A percentile compares a stretch with the other conserved stretches of the same genome.
Evolutionary conservation across 2,329 filamentous ascomycete genomes (phyloP).

Genomic region (Aspergillus sp.): DNA sequence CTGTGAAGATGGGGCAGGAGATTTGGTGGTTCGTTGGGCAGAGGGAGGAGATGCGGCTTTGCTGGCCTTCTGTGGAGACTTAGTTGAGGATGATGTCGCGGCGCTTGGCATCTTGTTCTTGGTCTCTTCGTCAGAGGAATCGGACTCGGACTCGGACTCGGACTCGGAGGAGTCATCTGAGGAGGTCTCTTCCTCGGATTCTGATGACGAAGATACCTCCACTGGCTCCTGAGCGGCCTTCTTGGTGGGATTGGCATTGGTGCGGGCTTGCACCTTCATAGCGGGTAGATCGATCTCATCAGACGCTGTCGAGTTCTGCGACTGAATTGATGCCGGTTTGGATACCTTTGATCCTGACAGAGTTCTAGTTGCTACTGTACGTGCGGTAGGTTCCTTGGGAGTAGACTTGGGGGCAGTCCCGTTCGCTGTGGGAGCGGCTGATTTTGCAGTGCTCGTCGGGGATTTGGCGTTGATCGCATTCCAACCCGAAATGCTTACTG

Average conservation of each 20-base stretch:
- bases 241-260: background rate
- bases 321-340: background rate
- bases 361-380: background rate
- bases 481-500: constrained; percentile 1
- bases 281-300: constrained; percentile 2
- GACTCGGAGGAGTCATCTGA: constrained; percentile 5
- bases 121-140: constrained; percentile 2
- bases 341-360: background rate
- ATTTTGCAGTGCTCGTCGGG: background rate
- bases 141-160: constrained; percentile 8
- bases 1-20: constrained; percentile 27
- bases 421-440: background rate
- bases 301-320: constrained; percentile 7
- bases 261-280: constrained; percentile 2
- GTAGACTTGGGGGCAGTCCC: background rate
- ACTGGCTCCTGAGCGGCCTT: background rate
- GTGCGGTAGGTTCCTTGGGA: background rate
- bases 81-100: background rate
- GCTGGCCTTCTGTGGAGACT: background rate
- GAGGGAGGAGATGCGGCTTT: background rate
- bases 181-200: background rate
- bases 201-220: constrained; percentile 7
- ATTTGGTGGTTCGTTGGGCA: constrained; percentile 17
- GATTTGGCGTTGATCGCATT: constrained; percentile 5
- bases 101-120: background rate